phyloP scores from a whole-genome alignment of 2,329 filamentous ascomycete genomes.

The Samsoniella hepiali region DNA sequence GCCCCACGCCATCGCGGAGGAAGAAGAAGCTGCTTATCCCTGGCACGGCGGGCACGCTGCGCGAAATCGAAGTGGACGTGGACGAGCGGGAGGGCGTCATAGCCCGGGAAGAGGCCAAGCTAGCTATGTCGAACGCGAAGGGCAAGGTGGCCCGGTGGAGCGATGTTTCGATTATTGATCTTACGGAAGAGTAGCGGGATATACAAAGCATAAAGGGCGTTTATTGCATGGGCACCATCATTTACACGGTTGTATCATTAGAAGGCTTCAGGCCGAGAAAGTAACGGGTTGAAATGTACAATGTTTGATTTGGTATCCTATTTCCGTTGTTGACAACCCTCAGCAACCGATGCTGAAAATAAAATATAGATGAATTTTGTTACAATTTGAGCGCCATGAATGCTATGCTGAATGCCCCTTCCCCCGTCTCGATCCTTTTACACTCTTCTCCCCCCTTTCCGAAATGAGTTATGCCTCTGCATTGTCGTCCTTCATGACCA shows the following conservation, averaged over 20 bases:
- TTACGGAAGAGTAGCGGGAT: slow-evolving; percentile 27
- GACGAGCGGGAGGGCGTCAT: background rate
- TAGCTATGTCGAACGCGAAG: background rate
- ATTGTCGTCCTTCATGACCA: slow-evolving; percentile 40
- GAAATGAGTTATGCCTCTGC: background rate
- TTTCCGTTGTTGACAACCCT: background rate
- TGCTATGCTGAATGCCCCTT: background rate
- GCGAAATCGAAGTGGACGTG: slow-evolving; percentile 14
- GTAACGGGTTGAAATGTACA: background rate
- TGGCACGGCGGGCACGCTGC: slow-evolving; percentile 3
- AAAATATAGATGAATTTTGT: background rate
- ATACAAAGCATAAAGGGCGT: background rate
- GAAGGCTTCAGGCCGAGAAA: background rate
- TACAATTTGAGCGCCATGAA: slow-evolving; percentile 12
- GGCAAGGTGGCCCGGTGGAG: slow-evolving; percentile 28
- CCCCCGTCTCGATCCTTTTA: background rate
- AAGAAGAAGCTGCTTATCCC: slow-evolving; percentile 18
- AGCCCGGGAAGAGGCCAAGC: background rate
- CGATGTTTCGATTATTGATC: slow-evolving; percentile 34
- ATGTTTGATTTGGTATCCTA: background rate
- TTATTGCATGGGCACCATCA: background rate
- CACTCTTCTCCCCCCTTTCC: background rate
- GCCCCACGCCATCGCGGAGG: slow-evolving; percentile 9
- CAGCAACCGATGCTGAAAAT: background rate
- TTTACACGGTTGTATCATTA: background rate